These are phyloP conservation scores for Scenedesmus sp. DNA, from an alignment of 163 green algal species.

Conservation along the genomic window DNA sequence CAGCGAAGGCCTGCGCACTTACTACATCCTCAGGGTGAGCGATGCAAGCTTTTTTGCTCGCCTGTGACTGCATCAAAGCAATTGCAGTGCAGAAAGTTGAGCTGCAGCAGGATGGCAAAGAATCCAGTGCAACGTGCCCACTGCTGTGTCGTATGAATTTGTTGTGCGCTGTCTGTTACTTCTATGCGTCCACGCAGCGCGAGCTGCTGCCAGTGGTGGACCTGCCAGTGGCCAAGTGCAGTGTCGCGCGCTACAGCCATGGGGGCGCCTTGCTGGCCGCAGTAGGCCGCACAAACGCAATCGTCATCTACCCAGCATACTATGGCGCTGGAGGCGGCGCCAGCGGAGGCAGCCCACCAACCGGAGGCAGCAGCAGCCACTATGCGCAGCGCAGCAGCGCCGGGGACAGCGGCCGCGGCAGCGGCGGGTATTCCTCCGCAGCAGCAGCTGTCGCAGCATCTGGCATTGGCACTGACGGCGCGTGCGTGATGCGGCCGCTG, in stretches of 20 bases:
- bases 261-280: conserved; percentile 41
- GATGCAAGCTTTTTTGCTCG: background rate
- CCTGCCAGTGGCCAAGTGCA: conserved; percentile 36
- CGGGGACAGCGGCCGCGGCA: background rate
- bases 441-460: background rate
- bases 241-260: conserved; percentile 37
- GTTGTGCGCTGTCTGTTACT: background rate
- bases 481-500: conserved; percentile 50
- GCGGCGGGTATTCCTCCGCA: background rate
- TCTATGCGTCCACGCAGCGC: background rate
- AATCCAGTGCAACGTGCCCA: background rate
- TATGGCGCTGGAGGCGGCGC: background rate
- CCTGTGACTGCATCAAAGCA: background rate
- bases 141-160: background rate
- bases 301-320: conserved; percentile 40
- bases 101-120: too few species aligned
- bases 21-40: conserved; percentile 39
- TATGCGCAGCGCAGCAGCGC: conserved; percentile 8
- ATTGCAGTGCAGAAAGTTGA: too few species aligned
- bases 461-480: conserved; percentile 1
- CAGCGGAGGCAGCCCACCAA: background rate
- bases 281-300: conserved; percentile 41
- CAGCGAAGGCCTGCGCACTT: conserved; percentile 19
- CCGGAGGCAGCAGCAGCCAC: background rate
- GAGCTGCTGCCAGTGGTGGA: conserved; percentile 18